Evolutionary conservation across 1,139 yeast genomes (phyloP), one percentile per base, ranked within the genome.

Genomic region (Candida buenavistaensis): DNA sequence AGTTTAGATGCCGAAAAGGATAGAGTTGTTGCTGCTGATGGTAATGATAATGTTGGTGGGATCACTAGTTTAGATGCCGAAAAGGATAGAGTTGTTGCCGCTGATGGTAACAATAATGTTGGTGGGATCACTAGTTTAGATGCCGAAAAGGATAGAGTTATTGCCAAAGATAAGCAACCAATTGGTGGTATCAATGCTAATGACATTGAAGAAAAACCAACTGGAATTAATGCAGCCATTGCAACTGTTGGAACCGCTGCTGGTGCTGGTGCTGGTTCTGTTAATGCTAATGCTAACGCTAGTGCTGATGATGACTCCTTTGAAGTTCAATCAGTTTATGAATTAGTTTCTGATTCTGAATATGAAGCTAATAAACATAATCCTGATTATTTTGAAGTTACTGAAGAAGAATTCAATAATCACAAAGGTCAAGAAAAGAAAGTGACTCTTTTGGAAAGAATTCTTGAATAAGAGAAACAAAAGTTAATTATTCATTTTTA

Each of bases 351-450:
- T 27, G 76, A 75, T 38, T 53, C 42, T 12, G 82, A 76, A 44
- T 77, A 45, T 48, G 69, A 68, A 37, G 57, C 57, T 9, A 51
- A 76, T 57, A 62, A 59, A 46, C 55, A 55, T 40, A 64, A 76
- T 51, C 78, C 81, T 16, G 55, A 75, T 48, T 77, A 76, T 52
- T 55, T 75, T 52, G 75, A 72, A 47, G 59, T 76, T 28, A 45
- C 63, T 14, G 55, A 54, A 30, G 69, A 61, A 15, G 71, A 68
- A 38, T 69, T 58, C 36, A 54, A 47, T 24, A 50, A 54, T 33
- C 59, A 59, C 33, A 55, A 52, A 23, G 26, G 36, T 21, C 28
- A 31, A 24, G 47, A 43, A 28, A 30, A 39, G 17, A 33, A 38
- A 20, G 40, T 36, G 28, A 23, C 19, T n/a, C 32, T 29, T 23